Conservation (phyloP, 2,329 filamentous ascomycete species). For the Colletotrichum orbiculare region DNA sequence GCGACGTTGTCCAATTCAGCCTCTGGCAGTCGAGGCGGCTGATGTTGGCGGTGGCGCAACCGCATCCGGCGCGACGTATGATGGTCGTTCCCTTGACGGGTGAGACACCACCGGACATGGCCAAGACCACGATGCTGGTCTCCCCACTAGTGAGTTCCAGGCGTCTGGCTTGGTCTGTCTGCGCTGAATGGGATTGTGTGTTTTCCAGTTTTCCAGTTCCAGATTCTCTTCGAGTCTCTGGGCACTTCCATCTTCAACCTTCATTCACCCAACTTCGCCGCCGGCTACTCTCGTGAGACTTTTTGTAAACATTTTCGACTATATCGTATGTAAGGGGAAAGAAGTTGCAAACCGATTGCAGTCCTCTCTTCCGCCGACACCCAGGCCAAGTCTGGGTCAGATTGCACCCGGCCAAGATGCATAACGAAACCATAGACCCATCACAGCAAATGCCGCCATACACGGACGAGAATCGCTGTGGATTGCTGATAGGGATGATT, state of each 20-base stretch:
- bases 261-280: too few relatives aligned
- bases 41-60: conserved; percentile 3
- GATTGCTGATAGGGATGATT: conserved; percentile 11
- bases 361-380: neutral
- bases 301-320: too few relatives aligned
- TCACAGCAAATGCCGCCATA: neutral
- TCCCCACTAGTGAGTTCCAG: neutral
- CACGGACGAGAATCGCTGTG: conserved; percentile 5
- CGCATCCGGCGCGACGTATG: conserved; percentile 19
- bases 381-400: neutral
- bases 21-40: neutral
- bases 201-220: neutral
- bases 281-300: too few relatives aligned
- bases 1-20: neutral
- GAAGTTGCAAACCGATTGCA: too few relatives aligned
- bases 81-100: neutral
- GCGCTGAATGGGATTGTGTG: too few relatives aligned
- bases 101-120: conserved; percentile 2
- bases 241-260: too few relatives aligned
- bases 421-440: neutral
- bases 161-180: neutral
- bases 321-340: too few relatives aligned
- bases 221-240: too few relatives aligned
- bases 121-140: neutral
- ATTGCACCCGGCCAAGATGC: neutral